A percentile compares a stretch with the other conserved stretches of the same genome.
Evolutionary conservation across 2,329 filamentous ascomycete species (phyloP).

Genomic region (Trichoderma sp.): DNA sequence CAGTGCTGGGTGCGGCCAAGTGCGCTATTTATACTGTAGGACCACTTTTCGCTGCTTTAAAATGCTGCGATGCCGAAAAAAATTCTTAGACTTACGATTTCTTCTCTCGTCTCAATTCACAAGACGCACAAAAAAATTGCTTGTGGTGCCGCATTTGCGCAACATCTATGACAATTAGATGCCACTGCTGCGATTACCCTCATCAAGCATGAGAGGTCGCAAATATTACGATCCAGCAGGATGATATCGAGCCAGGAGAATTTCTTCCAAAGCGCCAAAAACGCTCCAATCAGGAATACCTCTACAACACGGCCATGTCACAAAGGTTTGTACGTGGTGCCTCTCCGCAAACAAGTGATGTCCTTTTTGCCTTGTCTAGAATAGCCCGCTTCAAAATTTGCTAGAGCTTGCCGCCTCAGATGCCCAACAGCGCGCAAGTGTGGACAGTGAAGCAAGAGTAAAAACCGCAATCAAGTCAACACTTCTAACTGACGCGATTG

Average conservation of each 20-base stretch:
- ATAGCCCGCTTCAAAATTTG: slow-evolving; percentile 60
- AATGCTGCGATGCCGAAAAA: background rate
- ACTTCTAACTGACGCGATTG: slow-evolving; percentile 32
- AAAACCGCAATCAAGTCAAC: slow-evolving; percentile 40
- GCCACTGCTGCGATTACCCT: background rate
- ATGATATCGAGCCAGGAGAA: background rate
- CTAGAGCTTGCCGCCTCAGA: slow-evolving; percentile 67
- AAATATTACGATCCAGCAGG: background rate
- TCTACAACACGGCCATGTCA: background rate
- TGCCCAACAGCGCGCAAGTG: slow-evolving; percentile 63
- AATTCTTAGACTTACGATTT: background rate
- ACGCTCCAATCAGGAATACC: background rate
- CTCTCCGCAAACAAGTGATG: background rate
- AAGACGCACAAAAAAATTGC: background rate
- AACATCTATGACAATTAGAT: background rate
- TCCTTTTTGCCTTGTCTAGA: background rate
- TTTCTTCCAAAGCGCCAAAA: background rate
- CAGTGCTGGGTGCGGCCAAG: slow-evolving; percentile 12
- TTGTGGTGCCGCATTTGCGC: background rate
- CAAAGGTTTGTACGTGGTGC: background rate
- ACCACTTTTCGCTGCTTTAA: background rate
- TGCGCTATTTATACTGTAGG: background rate
- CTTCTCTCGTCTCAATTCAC: background rate
- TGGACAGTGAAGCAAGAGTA: slow-evolving; percentile 71
- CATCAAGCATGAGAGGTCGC: background rate